Percentiles rank a stretch among this genome's conserved stretches.
phyloP scores from a whole-genome alignment of 768 basidiomycete species.

The Trametes gibbosa region DNA sequence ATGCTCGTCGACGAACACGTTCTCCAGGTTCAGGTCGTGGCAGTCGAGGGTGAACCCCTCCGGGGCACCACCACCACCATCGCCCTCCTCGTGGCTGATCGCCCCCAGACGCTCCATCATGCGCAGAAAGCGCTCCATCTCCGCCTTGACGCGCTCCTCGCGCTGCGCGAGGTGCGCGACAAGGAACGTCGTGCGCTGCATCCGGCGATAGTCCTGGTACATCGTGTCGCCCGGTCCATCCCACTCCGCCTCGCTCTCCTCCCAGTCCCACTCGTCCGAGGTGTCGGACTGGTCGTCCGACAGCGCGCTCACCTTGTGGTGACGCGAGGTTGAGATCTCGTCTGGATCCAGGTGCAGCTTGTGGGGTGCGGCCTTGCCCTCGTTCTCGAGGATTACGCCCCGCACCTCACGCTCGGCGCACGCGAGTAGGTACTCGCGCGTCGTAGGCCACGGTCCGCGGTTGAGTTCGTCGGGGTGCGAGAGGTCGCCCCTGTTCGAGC shows the following conservation, averaged over 20 bases:
- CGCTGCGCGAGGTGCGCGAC: constrained; percentile 65
- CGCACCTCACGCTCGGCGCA: constrained; percentile 70
- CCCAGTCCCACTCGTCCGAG: constrained; percentile 74
- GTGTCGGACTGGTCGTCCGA: constrained; percentile 75
- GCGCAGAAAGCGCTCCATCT: constrained; percentile 69
- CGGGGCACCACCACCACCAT: constrained; percentile 24
- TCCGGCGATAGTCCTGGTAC: constrained; percentile 81
- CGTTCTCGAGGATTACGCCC: constrained; percentile 74
- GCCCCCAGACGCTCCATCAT: constrained; percentile 60
- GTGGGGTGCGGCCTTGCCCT: constrained; percentile 74
- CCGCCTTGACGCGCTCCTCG: constrained; percentile 59
- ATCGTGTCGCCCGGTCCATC: constrained; percentile 73
- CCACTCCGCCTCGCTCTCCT: constrained; percentile 80
- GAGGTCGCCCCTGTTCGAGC: constrained; percentile 75
- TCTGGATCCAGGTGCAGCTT: constrained; percentile 77
- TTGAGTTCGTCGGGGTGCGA: constrained; percentile 65
- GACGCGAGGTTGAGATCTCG: constrained; percentile 67
- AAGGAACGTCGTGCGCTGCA: constrained; percentile 77
- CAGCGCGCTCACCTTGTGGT: constrained; percentile 64
- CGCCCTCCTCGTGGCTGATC: constrained; percentile 27
- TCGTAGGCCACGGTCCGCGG: constrained; percentile 75
- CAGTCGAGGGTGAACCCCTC: constrained; percentile 81
- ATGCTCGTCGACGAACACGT: constrained; percentile 73
- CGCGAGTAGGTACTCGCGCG: constrained; percentile 57
- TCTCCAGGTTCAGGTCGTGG: constrained; percentile 83